Evolutionary conservation across 78 protist species (phyloP).

Genomic region (Dictyostelium purpureum): DNA sequence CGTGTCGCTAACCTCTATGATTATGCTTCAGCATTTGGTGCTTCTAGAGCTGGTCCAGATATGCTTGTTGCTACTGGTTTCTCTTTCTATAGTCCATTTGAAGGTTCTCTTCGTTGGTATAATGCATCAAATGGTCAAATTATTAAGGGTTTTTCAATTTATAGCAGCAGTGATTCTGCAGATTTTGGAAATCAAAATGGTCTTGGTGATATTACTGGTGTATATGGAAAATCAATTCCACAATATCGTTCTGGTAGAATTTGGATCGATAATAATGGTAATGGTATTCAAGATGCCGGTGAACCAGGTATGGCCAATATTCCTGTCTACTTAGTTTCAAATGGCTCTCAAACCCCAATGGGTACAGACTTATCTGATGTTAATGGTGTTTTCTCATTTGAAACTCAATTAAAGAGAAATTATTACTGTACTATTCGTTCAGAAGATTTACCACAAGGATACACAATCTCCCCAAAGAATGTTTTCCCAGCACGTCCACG

Average conservation of each 20-base stretch:
- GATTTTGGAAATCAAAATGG: conserved; percentile 52
- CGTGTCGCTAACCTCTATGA: not conserved
- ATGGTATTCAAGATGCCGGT: conserved; percentile 53
- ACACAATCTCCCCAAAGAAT: not conserved
- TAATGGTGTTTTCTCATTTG: conserved; percentile 22
- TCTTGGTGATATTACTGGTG: conserved; percentile 46
- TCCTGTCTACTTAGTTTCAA: not conserved
- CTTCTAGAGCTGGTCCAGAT: conserved; percentile 24
- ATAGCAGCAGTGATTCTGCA: not conserved
- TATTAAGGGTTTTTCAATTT: conserved; percentile 23
- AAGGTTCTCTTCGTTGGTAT: conserved; percentile 65
- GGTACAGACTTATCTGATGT: not conserved
- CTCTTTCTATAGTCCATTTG: conserved; percentile 6
- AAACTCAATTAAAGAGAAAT: not conserved
- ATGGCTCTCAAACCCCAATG: not conserved
- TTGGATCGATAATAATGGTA: conserved; percentile 37
- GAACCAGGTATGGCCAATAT: conserved; percentile 33
- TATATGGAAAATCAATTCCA: not conserved
- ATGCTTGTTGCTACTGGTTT: conserved; percentile 45
- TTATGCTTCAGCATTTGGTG: conserved; percentile 29
- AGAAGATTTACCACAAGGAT: not conserved
- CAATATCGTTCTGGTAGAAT: conserved; percentile 50
- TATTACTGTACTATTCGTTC: not conserved
- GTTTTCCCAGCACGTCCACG: not conserved
- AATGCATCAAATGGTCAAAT: conserved; percentile 42